Evolutionary conservation across 768 basidiomycete genomes (phyloP).

Genomic region (Dioszegia hungarica): DNA sequence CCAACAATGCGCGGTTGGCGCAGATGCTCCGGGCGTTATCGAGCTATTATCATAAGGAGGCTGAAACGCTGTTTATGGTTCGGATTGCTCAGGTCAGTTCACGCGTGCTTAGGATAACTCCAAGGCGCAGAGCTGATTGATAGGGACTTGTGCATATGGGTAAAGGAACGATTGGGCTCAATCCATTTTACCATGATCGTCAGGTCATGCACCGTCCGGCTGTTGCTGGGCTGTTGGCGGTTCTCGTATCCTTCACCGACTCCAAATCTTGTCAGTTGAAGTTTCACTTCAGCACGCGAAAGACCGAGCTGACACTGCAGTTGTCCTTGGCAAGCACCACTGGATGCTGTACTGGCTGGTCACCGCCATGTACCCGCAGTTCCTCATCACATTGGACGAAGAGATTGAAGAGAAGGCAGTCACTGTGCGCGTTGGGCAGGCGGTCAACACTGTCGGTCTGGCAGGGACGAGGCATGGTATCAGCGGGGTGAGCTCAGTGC

Average conservation of each 20-base stretch:
- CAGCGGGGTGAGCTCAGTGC: conserved; percentile 47
- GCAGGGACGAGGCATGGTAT: conserved; percentile 77
- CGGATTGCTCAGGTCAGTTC: conserved; percentile 63
- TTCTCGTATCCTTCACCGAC: conserved; percentile 87
- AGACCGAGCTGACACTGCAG: conserved; percentile 51
- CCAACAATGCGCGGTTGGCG: conserved; percentile 94
- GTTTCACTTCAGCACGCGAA: neutral
- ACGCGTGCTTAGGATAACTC: neutral
- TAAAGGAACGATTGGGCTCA: conserved; percentile 94
- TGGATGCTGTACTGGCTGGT: conserved; percentile 99
- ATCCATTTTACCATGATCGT: conserved; percentile 93
- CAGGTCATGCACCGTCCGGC: conserved; percentile 83
- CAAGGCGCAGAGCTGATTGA: no score
- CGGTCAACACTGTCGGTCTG: conserved; percentile 94
- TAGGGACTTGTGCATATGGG: conserved; percentile 99
- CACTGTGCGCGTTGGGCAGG: conserved; percentile 92
- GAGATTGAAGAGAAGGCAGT: conserved; percentile 78
- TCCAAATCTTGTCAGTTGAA: conserved; percentile 73
- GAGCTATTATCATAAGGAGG: conserved; percentile 97
- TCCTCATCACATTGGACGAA: conserved; percentile 95
- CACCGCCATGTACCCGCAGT: conserved; percentile 95
- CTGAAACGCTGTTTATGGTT: conserved; percentile 93
- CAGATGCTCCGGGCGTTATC: conserved; percentile 97
- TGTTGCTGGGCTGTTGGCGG: conserved; percentile 80
- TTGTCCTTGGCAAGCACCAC: conserved; percentile 89